These are phyloP conservation scores for Cercis canadensis DNA, from an alignment of 306 rosid species.

Conservation along the genomic window DNA sequence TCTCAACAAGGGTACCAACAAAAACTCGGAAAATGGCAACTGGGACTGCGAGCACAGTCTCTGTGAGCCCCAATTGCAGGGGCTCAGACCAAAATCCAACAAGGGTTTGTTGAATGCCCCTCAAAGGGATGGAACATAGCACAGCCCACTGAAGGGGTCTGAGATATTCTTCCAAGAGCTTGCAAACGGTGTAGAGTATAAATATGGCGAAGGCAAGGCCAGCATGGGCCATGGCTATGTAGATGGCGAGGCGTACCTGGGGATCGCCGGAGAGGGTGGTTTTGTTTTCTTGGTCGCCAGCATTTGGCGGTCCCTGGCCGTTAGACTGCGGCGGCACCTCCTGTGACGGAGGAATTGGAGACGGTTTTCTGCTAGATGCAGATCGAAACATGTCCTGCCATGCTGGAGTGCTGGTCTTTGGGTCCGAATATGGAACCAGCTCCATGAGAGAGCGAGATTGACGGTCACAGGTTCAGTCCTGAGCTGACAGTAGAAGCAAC, in stretches of 20 bases:
- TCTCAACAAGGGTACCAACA: conserved; percentile 79
- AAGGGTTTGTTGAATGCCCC: conserved; percentile 78
- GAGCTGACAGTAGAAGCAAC: conserved; percentile 19
- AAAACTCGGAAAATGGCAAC: conserved; percentile 71
- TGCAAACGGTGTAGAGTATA: conserved; percentile 63
- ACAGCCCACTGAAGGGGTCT: conserved; percentile 96
- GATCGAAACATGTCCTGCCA: conserved; percentile 99
- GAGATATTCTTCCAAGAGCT: conserved; percentile 77
- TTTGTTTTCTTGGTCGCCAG: conserved; percentile 47
- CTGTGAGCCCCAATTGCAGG: conserved; percentile 73
- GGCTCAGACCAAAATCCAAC: conserved; percentile 85
- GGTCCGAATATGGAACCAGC: conserved; percentile 70
- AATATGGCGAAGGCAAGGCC: conserved; percentile 83
- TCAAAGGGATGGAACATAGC: conserved; percentile 84
- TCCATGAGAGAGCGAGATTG: conserved; percentile 47
- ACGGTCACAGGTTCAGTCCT: neutral
- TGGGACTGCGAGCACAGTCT: conserved; percentile 81
- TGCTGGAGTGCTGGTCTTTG: conserved; percentile 61
- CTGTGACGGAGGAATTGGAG: conserved; percentile 37
- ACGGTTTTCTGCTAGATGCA: conserved; percentile 63
- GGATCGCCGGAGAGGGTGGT: conserved; percentile 69
- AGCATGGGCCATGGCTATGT: conserved; percentile 95
- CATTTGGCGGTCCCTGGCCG: conserved; percentile 14
- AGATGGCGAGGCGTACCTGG: conserved; percentile 84
- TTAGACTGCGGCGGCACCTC: conserved; percentile 16